Percentiles rank a stretch among this genome's conserved stretches.
Evolutionary conservation across 768 basidiomycete genomes (phyloP).

Genomic region (Nevesoporus exiguus): DNA sequence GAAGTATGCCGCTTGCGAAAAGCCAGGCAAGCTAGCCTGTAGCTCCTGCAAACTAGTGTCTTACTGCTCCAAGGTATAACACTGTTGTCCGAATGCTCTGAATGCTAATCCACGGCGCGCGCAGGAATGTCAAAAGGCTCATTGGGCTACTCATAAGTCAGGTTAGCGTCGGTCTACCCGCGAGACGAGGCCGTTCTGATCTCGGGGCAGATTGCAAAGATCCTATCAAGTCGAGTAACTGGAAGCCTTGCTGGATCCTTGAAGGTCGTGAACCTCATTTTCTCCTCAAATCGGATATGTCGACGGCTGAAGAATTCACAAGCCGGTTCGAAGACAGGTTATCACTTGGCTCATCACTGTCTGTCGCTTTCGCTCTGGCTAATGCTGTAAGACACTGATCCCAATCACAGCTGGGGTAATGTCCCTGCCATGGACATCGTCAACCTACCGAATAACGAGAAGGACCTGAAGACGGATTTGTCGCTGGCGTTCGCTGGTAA

Average conservation of each 20-base stretch:
- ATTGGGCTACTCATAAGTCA: constrained; percentile 40
- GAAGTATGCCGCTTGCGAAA: constrained; percentile 25
- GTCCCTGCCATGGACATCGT: constrained; percentile 34
- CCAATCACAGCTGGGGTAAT: constrained; percentile 31
- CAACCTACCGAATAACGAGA: constrained; percentile 25
- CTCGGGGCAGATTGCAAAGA: constrained; percentile 23
- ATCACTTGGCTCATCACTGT: constrained; percentile 26
- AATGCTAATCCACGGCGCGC: neutral
- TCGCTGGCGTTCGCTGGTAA: constrained; percentile 26
- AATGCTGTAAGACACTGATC: neutral
- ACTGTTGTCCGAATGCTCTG: neutral
- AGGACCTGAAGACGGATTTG: constrained; percentile 14
- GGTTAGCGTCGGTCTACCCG: constrained; percentile 20
- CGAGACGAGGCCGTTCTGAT: neutral
- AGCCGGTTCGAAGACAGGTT: constrained; percentile 24
- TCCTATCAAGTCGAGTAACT: constrained; percentile 15
- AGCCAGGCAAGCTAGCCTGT: constrained; percentile 30
- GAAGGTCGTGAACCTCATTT: constrained; percentile 23
- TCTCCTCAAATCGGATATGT: constrained; percentile 2
- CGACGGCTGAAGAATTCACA: constrained; percentile 11
- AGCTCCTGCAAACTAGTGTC: constrained; percentile 38
- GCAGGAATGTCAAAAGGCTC: constrained; percentile 40
- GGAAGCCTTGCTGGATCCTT: constrained; percentile 23
- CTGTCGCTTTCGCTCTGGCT: neutral
- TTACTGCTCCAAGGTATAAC: constrained; percentile 40